Evolutionary conservation across 129 eudicot species (phyloP), one percentile per base, ranked within the genome.

Genomic region (Ambrosia artemisiifolia): DNA sequence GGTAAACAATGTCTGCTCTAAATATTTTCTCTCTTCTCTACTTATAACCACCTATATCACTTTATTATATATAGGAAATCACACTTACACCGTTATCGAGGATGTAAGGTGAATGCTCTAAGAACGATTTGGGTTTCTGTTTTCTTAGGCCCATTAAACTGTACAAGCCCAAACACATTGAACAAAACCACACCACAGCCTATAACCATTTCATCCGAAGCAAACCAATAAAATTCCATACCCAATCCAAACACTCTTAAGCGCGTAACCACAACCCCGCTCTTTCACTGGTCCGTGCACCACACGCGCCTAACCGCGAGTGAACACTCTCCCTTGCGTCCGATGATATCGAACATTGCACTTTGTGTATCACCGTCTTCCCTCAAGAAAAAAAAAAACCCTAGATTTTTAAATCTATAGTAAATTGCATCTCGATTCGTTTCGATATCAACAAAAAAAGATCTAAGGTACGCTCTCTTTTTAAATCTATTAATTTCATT

Each of bases 301-400:
- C 0, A 3, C 70, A 77, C 81, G 33, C 38, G 10, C 46, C 20
- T 60, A 24, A 6, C 6, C 70, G 75, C 75, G 81, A 59, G 5
- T 69, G 63, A 32, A 69, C 63, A 13, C n/a, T 3, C 4, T 20
- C 44, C 50, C 38, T 59, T 35, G 50, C 81, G 11, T 47, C 64
- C 51, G 54, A 68, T 46, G 70, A 57, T 68, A 77, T 69, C 64
- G 81, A 69, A 68, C 60, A 60, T 44, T 53, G 71, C 72, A 70
- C 76, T 63, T 14, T 75, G 56, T 55, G 75, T 10, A 63, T 71
- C 77, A 63, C 72, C 71, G 65, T 71, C 77, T 71, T 78, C 73
- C 72, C 28, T 38, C 72, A 69, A 28, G 67, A 63, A 16, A 5
- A 38, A 57, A 40, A 63, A 32, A 32, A 50, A 51, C 77, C 82